These are phyloP conservation scores for Cystobasidium onofrii DNA, from an alignment of 768 basidiomycete genomes.

Conservation along the genomic window DNA sequence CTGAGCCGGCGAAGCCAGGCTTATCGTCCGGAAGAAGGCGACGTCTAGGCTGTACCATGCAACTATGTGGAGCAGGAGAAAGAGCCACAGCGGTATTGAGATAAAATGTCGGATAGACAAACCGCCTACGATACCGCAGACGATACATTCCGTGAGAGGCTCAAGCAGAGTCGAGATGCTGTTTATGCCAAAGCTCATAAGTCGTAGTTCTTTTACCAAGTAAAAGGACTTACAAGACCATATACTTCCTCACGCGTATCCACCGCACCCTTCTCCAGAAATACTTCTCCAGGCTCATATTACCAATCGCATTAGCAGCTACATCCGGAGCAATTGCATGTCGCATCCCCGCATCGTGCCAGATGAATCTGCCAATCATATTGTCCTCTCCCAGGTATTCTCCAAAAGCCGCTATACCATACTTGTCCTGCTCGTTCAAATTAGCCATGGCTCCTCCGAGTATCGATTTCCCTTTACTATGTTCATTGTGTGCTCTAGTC, in stretches of 20 bases:
- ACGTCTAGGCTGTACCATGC: conserved; percentile 71
- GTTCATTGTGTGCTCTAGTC: conserved; percentile 51
- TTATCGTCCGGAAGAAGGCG: conserved; percentile 69
- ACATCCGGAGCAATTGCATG: conserved; percentile 88
- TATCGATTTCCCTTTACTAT: not conserved
- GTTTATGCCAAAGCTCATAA: not conserved
- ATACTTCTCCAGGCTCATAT: conserved; percentile 77
- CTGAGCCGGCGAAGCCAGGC: conserved; percentile 42
- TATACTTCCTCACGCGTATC: conserved; percentile 92
- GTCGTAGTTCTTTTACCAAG: not conserved
- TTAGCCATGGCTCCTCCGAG: conserved; percentile 13
- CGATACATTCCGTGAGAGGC: conserved; percentile 80
- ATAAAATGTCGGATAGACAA: conserved; percentile 54
- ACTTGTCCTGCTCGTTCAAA: conserved; percentile 22
- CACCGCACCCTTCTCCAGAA: conserved; percentile 82
- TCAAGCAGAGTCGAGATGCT: conserved; percentile 71
- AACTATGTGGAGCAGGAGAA: conserved; percentile 53
- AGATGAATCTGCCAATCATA: conserved; percentile 83
- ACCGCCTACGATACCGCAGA: conserved; percentile 60
- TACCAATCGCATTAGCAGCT: conserved; percentile 76
- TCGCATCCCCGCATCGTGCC: conserved; percentile 81
- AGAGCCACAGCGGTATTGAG: conserved; percentile 47
- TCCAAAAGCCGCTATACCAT: conserved; percentile 69
- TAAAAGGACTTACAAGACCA: conserved; percentile 54
- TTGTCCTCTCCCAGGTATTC: conserved; percentile 95